These are phyloP conservation scores for Blumeriella jaapii DNA, from an alignment of 2,329 filamentous ascomycete genomes.

Conservation along the genomic window DNA sequence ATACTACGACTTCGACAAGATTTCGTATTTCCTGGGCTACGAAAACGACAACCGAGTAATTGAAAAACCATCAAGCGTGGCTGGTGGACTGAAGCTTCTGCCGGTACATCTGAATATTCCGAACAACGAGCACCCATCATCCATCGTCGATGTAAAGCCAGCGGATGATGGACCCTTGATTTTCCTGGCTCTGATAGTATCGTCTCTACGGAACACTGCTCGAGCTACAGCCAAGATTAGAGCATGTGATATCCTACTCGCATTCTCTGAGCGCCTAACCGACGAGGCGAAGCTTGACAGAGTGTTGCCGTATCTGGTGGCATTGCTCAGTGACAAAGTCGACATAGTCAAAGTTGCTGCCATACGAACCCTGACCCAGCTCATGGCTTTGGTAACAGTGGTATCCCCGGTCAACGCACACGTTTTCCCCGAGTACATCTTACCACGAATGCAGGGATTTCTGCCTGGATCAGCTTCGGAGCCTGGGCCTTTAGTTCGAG, in stretches of 20 bases:
- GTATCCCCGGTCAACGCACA: conserved; percentile 69
- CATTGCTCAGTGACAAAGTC: conserved; percentile 67
- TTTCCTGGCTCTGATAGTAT: conserved; percentile 79
- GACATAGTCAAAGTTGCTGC: conserved; percentile 80
- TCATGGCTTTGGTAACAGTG: conserved; percentile 77
- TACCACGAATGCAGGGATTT: conserved; percentile 52
- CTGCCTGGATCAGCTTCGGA: conserved; percentile 39
- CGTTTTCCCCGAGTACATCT: conserved; percentile 56
- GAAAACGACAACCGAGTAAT: conserved; percentile 33
- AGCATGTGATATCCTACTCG: conserved; percentile 82
- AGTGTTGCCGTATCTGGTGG: conserved; percentile 80
- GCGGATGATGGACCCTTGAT: conserved; percentile 85
- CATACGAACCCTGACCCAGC: conserved; percentile 75
- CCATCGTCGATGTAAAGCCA: conserved; percentile 46
- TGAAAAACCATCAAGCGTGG: conserved; percentile 30
- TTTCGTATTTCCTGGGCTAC: conserved; percentile 84
- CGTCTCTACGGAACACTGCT: conserved; percentile 80
- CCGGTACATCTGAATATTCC: conserved; percentile 80
- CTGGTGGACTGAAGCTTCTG: conserved; percentile 52
- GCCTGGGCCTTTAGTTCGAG: conserved; percentile 62
- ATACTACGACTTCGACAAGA: conserved; percentile 94
- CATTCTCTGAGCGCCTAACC: conserved; percentile 81
- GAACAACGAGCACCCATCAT: conserved; percentile 64
- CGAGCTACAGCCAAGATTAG: conserved; percentile 77
- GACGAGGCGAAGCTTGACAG: conserved; percentile 95